A percentile compares a stretch with the other conserved stretches of the same genome.
Evolutionary conservation across 352 stramenopile species (phyloP).

Genomic region (Phytopythium mirpurense): DNA sequence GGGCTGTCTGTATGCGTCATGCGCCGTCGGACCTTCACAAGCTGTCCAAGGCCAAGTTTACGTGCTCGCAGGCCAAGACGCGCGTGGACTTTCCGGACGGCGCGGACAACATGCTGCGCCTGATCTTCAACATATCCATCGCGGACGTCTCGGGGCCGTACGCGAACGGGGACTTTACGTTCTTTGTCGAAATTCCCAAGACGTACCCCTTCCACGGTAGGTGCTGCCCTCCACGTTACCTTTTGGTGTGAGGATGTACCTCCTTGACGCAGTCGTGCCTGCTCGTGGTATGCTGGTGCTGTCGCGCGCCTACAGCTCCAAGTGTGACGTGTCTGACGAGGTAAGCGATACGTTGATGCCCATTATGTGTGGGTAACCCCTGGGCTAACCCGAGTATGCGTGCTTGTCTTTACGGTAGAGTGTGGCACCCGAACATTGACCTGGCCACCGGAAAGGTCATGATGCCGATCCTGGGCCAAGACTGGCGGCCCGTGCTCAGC

Average conservation of each 20-base stretch:
- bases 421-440: slow-evolving; percentile 86
- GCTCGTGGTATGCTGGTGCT: neutral
- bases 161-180: slow-evolving; percentile 81
- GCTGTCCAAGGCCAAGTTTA: slow-evolving; percentile 80
- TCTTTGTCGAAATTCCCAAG: slow-evolving; percentile 84
- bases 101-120: slow-evolving; percentile 67
- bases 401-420: slow-evolving; percentile 26
- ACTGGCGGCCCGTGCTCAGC: slow-evolving; percentile 81
- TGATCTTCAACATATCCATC: slow-evolving; percentile 82
- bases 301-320: slow-evolving; percentile 34
- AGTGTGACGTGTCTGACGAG: slow-evolving; percentile 66
- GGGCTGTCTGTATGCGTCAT: no score
- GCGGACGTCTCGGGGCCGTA: slow-evolving; percentile 66
- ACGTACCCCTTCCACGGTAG: slow-evolving; percentile 84
- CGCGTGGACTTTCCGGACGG: slow-evolving; percentile 83
- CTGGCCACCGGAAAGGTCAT: slow-evolving; percentile 70
- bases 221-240: slow-evolving; percentile 6
- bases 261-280: no score
- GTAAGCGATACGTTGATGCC: slow-evolving; percentile 15
- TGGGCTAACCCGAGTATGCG: slow-evolving; percentile 9
- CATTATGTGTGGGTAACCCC: no score
- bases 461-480: slow-evolving; percentile 80
- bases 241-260: no score
- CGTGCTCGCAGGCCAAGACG: slow-evolving; percentile 67
- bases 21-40: no score